phyloP scores from a whole-genome alignment of 2,329 filamentous ascomycete genomes.

The Sporothrix brunneoviolacea region DNA sequence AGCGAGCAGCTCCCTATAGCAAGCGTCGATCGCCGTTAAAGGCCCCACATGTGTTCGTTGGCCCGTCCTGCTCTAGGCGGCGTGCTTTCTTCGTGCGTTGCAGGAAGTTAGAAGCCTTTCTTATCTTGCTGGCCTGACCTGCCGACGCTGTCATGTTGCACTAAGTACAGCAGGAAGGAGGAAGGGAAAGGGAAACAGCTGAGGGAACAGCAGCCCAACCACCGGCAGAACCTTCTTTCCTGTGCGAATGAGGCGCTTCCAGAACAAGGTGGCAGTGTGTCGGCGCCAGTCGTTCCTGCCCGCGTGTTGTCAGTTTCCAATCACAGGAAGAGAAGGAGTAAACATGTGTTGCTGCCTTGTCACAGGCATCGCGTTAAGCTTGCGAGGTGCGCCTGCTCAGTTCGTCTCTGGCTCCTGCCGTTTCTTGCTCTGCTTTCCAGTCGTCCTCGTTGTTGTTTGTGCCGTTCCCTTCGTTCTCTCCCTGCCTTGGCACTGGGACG shows the following conservation, averaged over 20 bases:
- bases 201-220: background rate
- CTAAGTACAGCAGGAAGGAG: no score
- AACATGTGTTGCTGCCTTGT: conserved; percentile 9
- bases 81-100: no score
- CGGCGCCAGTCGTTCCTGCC: background rate
- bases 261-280: background rate
- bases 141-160: no score
- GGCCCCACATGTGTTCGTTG: no score
- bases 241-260: no score
- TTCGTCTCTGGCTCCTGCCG: background rate
- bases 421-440: background rate
- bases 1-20: no score
- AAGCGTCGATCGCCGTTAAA: no score
- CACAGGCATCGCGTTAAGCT: background rate
- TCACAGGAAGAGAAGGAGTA: conserved; percentile 3
- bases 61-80: no score
- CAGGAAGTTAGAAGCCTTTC: no score
- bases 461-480: background rate
- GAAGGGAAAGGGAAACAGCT: background rate
- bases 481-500: no score
- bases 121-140: no score
- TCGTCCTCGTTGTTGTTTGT: background rate
- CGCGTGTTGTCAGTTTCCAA: background rate
- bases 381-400: background rate
- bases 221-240: no score